A percentile compares a stretch with the other conserved stretches of the same genome.
Evolutionary conservation across 2,329 filamentous ascomycete genomes (phyloP).

Genomic region (Ilyonectria sp.): DNA sequence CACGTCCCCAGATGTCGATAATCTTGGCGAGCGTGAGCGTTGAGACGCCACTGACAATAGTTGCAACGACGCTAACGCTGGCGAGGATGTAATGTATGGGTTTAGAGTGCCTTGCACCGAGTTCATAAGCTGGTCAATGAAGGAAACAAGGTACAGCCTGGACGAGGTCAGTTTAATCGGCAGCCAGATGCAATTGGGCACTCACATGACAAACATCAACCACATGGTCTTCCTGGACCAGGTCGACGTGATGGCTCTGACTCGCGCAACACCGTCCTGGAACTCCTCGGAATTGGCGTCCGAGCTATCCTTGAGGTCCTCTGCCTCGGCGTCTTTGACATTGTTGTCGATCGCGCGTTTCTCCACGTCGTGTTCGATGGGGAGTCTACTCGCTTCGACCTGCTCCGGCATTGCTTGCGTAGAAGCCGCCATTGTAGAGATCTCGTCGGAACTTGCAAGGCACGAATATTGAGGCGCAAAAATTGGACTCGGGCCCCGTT

Average conservation of each 20-base stretch:
- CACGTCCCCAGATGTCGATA: constrained; percentile 64
- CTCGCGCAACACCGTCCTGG: constrained; percentile 57
- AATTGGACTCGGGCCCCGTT: background rate
- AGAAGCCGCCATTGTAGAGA: background rate
- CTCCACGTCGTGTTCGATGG: constrained; percentile 25
- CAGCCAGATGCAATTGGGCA: constrained; percentile 1
- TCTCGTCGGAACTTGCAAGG: background rate
- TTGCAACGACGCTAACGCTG: constrained; percentile 74
- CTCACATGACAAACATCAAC: constrained; percentile 58
- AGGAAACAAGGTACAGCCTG: constrained; percentile 58
- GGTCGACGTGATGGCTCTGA: constrained; percentile 57
- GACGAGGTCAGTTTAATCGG: background rate
- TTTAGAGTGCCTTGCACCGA: constrained; percentile 64
- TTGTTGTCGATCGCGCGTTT: constrained; percentile 34
- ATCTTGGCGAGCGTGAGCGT: constrained; percentile 62
- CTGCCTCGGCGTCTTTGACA: constrained; percentile 14
- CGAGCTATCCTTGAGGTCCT: constrained; percentile 37
- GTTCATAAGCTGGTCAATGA: constrained; percentile 57
- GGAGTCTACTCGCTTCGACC: background rate
- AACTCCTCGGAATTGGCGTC: constrained; percentile 47
- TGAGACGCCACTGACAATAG: constrained; percentile 56
- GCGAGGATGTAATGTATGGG: constrained; percentile 76
- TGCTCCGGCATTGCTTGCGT: background rate
- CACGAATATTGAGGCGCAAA: background rate
- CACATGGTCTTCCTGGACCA: constrained; percentile 56